These are phyloP conservation scores for Backusella mclennaniae DNA, from an alignment of 192 early-diverging fungal species.

Conservation along the genomic window DNA sequence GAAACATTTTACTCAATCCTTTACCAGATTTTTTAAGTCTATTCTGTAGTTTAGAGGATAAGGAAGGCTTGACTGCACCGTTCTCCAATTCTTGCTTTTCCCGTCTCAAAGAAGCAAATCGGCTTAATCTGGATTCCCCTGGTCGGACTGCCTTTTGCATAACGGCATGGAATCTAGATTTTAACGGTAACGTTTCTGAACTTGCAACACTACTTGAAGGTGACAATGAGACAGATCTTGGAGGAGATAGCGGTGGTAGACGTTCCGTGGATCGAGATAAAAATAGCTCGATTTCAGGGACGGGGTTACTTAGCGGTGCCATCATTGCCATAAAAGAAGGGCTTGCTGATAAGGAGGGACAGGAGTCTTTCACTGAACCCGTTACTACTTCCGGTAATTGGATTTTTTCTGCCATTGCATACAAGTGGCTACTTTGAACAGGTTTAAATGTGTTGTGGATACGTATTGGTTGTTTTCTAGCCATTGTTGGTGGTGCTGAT, in stretches of 20 bases:
- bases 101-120: neutral
- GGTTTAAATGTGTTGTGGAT: neutral
- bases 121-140: neutral
- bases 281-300: slow-evolving; percentile 7
- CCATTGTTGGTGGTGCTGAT: neutral
- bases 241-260: neutral
- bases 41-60: neutral
- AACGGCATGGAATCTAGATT: neutral
- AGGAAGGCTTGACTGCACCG: neutral
- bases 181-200: neutral
- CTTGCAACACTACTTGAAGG: neutral
- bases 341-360: neutral
- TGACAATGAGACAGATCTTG: neutral
- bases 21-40: neutral
- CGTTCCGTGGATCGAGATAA: neutral
- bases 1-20: neutral
- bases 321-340: slow-evolving; percentile 4
- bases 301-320: neutral
- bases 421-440: neutral
- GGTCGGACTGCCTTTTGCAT: neutral
- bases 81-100: neutral
- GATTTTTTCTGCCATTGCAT: slow-evolving; percentile 6
- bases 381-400: slow-evolving; percentile 2
- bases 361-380: neutral
- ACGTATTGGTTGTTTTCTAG: neutral